Evolutionary conservation across 805 yeast species (phyloP), one percentile per base, ranked within the genome.

Genomic region (Torulaspora maleeae): DNA sequence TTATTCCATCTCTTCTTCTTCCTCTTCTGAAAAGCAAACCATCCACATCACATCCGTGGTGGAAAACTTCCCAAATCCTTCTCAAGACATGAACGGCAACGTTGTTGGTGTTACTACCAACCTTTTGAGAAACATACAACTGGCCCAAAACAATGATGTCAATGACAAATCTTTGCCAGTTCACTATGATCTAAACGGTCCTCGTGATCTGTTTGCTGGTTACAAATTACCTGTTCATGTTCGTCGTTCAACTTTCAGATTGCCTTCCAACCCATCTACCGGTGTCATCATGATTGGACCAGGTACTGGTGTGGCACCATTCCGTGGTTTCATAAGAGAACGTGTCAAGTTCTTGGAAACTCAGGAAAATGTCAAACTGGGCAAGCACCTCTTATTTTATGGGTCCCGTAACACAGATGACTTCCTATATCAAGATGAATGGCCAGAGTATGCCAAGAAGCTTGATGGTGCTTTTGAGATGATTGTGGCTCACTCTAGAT

Each of bases 281-380:
- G 97, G 98, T 13, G 76, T 91, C 17, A 88, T 91, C 58, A 79
- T 90, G 84, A 77, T 91, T 60, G 99, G 99, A 24, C 98, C 99
- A 37, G 99, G 99, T 53, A 93, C 99, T 3, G 99, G 99, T 66
- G 91, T 91, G 41, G 98, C 99, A 8, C 99, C 99, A 50, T 87
- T 93, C 74, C 82, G 99, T 71, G 99, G 95, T 3, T 91, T 91
- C 55, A 68, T 91, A 29, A 82, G 95, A 71, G 99, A 91, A 64
- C 83, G 90, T 59, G 85, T 82, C n/a, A 64, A 70, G 32, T 77
- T 72, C 60, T 69, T 69, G 10, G 72, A 72, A 47, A 64, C 64
- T 37, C 72, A 74, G 53, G 55, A 52, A 8, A 49, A 45, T 17
- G 66, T 66, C 43, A 77, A 72, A 9, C 69, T 86, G 38, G 98